A percentile compares a stretch with the other conserved stretches of the same genome.
Evolutionary conservation across 306 rosid genomes (phyloP).

Genomic region (Spatholobus suberectus): DNA sequence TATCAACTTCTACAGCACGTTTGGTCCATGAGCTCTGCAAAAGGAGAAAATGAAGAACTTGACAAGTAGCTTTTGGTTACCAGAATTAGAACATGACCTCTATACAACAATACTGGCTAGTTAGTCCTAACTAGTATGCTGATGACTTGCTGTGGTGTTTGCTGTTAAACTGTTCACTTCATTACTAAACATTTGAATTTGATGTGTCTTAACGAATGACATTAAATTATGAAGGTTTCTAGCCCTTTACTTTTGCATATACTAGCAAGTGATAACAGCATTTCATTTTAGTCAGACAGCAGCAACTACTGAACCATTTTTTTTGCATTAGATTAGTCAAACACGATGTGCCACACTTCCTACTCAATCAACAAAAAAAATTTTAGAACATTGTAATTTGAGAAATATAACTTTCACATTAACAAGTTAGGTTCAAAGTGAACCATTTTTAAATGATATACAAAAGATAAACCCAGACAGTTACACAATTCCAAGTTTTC

Average conservation of each 20-base stretch:
- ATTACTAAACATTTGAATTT: conserved; percentile 6
- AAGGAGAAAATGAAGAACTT: conserved; percentile 40
- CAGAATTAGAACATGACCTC: background rate
- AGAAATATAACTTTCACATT: background rate
- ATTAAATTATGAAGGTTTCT: conserved; percentile 20
- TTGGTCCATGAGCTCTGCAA: conserved; percentile 94
- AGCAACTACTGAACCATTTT: conserved; percentile 16
- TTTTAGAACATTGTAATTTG: background rate
- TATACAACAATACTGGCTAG: conserved; percentile 7
- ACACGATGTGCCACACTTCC: background rate
- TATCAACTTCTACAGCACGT: conserved; percentile 82
- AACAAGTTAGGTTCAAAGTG: conserved; percentile 18
- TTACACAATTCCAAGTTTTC: conserved; percentile 19
- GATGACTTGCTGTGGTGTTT: conserved; percentile 17
- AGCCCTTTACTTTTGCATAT: conserved; percentile 22
- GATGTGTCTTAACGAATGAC: background rate
- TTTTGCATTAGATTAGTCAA: conserved; percentile 3
- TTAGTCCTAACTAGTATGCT: background rate
- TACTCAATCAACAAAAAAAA: background rate
- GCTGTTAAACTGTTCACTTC: conserved; percentile 31
- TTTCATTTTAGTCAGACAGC: conserved; percentile 16
- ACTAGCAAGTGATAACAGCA: conserved; percentile 20
- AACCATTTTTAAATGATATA: conserved; percentile 3
- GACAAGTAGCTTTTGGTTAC: conserved; percentile 31
- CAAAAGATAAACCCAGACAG: conserved; percentile 2